Conservation (phyloP, 805 yeast genomes). For the Kuraishia molischiana region DNA sequence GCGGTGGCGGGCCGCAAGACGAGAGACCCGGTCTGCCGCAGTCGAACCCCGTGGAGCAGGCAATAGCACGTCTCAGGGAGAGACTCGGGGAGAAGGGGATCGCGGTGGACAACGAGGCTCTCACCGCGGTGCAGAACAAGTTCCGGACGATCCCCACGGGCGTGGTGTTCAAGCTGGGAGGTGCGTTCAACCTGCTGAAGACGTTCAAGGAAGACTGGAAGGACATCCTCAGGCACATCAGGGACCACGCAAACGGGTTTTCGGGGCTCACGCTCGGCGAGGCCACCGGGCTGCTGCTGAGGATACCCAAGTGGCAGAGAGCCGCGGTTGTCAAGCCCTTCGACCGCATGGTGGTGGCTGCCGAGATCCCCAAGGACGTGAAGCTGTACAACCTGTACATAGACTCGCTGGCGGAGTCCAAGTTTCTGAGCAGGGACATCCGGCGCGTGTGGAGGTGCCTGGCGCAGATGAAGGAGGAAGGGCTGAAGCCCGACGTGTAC, state of each 20-base stretch:
- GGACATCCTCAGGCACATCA: slow-evolving; percentile 7
- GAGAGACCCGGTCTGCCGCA: neutral
- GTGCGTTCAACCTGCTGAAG: neutral
- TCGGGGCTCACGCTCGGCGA: slow-evolving; percentile 21
- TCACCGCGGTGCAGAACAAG: neutral
- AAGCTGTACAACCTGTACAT: slow-evolving; percentile 28
- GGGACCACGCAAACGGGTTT: slow-evolving; percentile 25
- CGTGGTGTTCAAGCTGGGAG: neutral
- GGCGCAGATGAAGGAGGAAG: slow-evolving; percentile 15
- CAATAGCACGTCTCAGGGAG: neutral
- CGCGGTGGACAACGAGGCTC: neutral
- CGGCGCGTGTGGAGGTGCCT: slow-evolving; percentile 22
- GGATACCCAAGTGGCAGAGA: slow-evolving; percentile 30
- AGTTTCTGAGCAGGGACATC: slow-evolving; percentile 9
- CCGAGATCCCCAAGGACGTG: slow-evolving; percentile 20
- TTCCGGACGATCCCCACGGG: neutral
- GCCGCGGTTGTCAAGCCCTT: slow-evolving; percentile 22
- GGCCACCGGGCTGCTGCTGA: slow-evolving; percentile 23
- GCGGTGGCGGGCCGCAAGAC: neutral
- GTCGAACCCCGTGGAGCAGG: neutral
- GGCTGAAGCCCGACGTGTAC: slow-evolving; percentile 21
- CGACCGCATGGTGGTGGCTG: slow-evolving; percentile 26
- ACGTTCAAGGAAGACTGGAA: neutral
- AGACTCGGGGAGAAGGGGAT: neutral
- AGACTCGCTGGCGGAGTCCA: slow-evolving; percentile 12